A percentile compares a stretch with the other conserved stretches of the same genome.
phyloP scores from a whole-genome alignment of 352 stramenopile genomes.

The Pythium myriotylum region DNA sequence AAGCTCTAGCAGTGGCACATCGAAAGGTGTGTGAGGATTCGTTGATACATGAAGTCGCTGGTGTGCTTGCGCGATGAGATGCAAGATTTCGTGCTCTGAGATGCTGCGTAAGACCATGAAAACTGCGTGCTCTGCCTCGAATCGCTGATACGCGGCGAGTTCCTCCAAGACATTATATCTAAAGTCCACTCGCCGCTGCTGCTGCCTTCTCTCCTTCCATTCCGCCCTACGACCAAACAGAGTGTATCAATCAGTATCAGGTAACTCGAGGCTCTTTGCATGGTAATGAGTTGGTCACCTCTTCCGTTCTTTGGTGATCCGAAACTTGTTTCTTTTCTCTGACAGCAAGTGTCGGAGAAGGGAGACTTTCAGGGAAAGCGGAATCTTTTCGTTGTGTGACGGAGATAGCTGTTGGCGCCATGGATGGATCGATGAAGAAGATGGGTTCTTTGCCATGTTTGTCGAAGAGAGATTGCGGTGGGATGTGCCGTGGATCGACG shows the following conservation, averaged over 20 bases:
- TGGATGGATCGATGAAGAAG: neutral
- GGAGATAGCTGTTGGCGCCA: conserved; percentile 7
- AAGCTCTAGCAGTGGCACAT: neutral
- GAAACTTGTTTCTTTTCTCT: conserved; percentile 62
- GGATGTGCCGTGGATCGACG: neutral
- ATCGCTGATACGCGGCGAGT: conserved; percentile 57
- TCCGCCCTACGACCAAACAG: conserved; percentile 33
- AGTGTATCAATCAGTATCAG: neutral
- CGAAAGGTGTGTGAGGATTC: neutral
- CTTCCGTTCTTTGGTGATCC: conserved; percentile 37
- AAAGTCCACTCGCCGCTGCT: conserved; percentile 60
- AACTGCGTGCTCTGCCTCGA: conserved; percentile 60
- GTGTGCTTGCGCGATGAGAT: conserved; percentile 49
- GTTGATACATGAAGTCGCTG: conserved; percentile 21
- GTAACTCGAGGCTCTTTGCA: neutral
- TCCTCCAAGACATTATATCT: conserved; percentile 76
- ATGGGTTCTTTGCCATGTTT: conserved; percentile 2
- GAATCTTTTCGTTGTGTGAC: conserved; percentile 43
- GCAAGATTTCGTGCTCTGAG: conserved; percentile 60
- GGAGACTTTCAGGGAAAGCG: conserved; percentile 52
- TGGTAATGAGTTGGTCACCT: conserved; percentile 19
- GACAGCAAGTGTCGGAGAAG: conserved; percentile 58
- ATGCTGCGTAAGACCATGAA: conserved; percentile 72
- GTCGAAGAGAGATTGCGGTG: neutral
- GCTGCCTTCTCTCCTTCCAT: conserved; percentile 50